Base-by-base conservation (phyloP, 352 stramenopile species). In the Pythium guiyangense region DNA sequence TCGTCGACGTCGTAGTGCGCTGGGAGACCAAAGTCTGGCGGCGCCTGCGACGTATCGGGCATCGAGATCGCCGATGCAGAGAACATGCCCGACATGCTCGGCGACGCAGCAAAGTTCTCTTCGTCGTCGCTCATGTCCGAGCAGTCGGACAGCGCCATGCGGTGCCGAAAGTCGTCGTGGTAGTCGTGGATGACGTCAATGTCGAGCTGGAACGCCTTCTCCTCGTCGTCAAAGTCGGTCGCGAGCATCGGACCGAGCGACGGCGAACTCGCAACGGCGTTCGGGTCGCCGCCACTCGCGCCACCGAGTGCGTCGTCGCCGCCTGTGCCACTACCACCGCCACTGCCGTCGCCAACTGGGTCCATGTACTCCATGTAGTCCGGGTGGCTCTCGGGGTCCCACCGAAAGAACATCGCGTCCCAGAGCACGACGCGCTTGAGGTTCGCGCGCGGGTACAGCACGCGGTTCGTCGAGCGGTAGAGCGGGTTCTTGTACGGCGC, bases 311-410 rank as follows among this genome's bases (percentile, higher is more conserved):
- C 65, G 14, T 79, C 72, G 11, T 81, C 68, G 20, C 60, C 54
- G 22, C 73, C 70, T 20, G 6, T 18, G 39, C 39, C 39, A 20
- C 17, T 15, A 45, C 39, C 39, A 45, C 17, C 14, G 4, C 39
- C 39, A 14, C 39, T 14, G 11, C 10, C 39, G 12, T 6, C n/a
- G 26, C 69, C 66, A 10, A 74, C 70, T 6, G 79, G 77, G 17
- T 91, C 78, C 77, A 94, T 88, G 62, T 79, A 91, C 58, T 94
- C 82, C 81, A 91, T 90, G 65, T 94, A 94, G 45, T 91, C 84
- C 1, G 84, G 84, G 52, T 92, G 80, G n/a, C n/a, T n/a, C n/a
- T n/a, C n/a, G n/a, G n/a, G n/a, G n/a, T n/a, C n/a, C n/a, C n/a
- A n/a, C n/a, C n/a, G n/a, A n/a, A n/a, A n/a, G n/a, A n/a, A n/a